Conservation (phyloP, 768 basidiomycete species). For the Boletus rubropictus region DNA sequence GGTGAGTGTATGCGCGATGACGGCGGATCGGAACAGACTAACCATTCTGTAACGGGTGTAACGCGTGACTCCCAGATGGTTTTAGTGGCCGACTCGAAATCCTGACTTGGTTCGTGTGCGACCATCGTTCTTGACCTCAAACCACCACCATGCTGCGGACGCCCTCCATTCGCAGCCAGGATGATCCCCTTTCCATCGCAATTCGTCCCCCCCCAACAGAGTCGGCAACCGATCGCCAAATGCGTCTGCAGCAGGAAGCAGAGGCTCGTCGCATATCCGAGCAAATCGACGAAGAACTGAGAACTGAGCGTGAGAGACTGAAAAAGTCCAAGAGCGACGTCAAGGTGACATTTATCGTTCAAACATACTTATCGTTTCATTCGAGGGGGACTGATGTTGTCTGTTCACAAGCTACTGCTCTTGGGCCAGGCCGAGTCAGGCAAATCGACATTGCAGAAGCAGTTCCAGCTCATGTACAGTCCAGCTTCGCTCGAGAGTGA, state of each 20-base stretch:
- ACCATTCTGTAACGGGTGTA: conserved; percentile 28
- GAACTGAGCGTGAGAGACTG: conserved; percentile 58
- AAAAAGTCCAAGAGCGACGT: conserved; percentile 69
- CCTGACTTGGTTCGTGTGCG: not conserved
- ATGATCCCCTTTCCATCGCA: conserved; percentile 68
- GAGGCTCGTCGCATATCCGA: conserved; percentile 75
- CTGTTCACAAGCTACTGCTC: conserved; percentile 49
- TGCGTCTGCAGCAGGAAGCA: conserved; percentile 58
- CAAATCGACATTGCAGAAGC: conserved; percentile 73
- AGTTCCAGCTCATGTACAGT: conserved; percentile 77
- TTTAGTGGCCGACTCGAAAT: no score
- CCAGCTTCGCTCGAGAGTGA: conserved; percentile 65
- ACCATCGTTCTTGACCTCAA: conserved; percentile 24
- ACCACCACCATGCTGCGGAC: conserved; percentile 53
- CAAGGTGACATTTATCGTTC: conserved; percentile 41
- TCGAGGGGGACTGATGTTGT: conserved; percentile 18
- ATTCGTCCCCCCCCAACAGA: conserved; percentile 62
- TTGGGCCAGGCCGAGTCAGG: conserved; percentile 77
- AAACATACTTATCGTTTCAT: not conserved
- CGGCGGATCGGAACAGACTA: conserved; percentile 19
- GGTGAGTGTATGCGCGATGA: conserved; percentile 18
- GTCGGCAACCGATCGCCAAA: conserved; percentile 56
- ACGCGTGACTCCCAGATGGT: conserved; percentile 18
- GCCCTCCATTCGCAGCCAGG: conserved; percentile 66
- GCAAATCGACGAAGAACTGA: conserved; percentile 75